phyloP scores from a whole-genome alignment of 139 green algal species.

The Coelastrella sp. region DNA sequence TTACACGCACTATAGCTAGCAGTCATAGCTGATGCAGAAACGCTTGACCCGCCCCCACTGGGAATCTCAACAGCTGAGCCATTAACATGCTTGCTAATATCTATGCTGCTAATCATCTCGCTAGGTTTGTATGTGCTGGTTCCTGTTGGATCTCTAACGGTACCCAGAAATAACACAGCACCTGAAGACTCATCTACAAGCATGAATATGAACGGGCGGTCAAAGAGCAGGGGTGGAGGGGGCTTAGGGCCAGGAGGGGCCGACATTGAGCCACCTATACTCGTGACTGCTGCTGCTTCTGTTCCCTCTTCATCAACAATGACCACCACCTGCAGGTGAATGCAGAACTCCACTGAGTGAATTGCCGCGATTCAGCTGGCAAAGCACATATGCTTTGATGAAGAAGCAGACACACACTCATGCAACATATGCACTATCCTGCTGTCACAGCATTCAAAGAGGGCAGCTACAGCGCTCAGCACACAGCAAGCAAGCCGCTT shows the following conservation, averaged over 20 bases:
- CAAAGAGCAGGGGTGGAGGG: conserved; percentile 14
- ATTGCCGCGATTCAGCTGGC: neutral
- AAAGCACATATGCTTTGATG: neutral
- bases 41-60: too few relatives aligned
- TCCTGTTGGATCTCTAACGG: conserved; percentile 15
- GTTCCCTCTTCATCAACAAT: conserved; percentile 36
- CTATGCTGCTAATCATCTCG: too few relatives aligned
- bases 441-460: neutral
- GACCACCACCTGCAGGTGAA: neutral
- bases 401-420: neutral
- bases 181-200: conserved; percentile 16
- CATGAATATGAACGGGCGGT: conserved; percentile 39
- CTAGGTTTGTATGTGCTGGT: neutral
- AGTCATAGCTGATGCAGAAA: too few relatives aligned
- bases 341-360: neutral
- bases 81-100: too few relatives aligned
- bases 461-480: neutral
- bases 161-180: conserved; percentile 22
- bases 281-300: conserved; percentile 31
- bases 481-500: neutral
- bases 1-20: too few relatives aligned
- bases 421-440: neutral
- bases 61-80: too few relatives aligned
- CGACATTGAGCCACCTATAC: neutral
- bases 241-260: neutral